Conservation (phyloP, 2,329 filamentous ascomycete genomes). For the Fusarium odoratissimum region DNA sequence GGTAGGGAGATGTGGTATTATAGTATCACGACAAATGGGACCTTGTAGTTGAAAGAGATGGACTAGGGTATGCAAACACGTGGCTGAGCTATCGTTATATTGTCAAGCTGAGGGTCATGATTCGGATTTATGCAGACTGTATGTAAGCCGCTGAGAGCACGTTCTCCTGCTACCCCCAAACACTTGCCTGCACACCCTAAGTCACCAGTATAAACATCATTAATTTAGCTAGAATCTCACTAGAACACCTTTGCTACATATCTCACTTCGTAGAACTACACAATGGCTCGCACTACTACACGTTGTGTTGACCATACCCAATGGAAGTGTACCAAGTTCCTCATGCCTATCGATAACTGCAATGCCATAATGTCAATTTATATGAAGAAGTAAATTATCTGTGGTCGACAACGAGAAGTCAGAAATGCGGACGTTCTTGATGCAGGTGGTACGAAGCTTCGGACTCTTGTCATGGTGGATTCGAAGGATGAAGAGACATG, state of each 20-base stretch:
- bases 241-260: not conserved
- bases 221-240: not conserved
- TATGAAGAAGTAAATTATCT: fast-evolving
- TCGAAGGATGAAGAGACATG: fast-evolving
- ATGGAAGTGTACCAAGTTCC: not conserved
- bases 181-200: not conserved
- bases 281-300: too few species aligned
- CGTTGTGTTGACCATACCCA: not conserved
- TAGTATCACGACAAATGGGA: not conserved
- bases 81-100: not conserved
- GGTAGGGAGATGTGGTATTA: not conserved
- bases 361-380: fast-evolving
- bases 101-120: fast-evolving
- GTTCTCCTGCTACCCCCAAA: not conserved
- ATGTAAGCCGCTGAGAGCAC: not conserved
- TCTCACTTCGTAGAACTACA: not conserved
- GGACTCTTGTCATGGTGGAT: fast-evolving
- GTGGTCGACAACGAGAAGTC: fast-evolving
- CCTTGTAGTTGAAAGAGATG: too few species aligned
- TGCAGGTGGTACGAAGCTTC: too few species aligned
- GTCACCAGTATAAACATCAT: fast-evolving
- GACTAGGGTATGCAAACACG: fast-evolving
- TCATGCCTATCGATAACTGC: fast-evolving
- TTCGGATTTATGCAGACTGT: not conserved
- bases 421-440: fast-evolving